Base-by-base conservation (phyloP, 805 yeast genomes). In the Monosporozyma solicola region DNA sequence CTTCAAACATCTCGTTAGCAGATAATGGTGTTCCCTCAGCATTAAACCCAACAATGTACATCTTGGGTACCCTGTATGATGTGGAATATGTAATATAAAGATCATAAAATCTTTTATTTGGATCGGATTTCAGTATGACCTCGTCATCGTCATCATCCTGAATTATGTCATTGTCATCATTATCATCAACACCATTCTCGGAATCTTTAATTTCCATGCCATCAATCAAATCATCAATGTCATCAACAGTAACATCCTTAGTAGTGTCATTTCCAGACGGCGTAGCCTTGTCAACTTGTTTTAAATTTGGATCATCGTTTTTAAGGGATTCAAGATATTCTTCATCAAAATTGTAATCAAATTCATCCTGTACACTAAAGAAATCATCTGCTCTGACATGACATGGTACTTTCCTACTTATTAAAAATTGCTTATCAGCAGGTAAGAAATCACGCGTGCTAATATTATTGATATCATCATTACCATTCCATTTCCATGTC, bases 1-100 rank as follows among this genome's bases (percentile, higher is more conserved):
- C 99, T 65, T 92, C 95, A 71, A 91, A 90, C 98, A 94, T 94
- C 62, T 86, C 84, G 35, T 82, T 76, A 1, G 98, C 97, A 33
- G 86, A 74, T 41, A 94, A 72, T 2, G 98, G 99, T 15, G 83
- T 77, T 0, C 99, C 98, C 55, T 85, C 80, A 10, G 83, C 75
- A 63, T 82, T 83, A 72, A 82, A 94, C 0, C 99, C 99, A 13
- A 88, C 89, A 44, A 94, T 72, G 64, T 90, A 94, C 79, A 95
- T 77, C 72, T 94, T 90, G 31, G 99, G 99, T 5, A 94, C 99
- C 46, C 98, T 77, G 66, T 94, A 94, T 0, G 96, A 86, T 0
- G 99, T 92, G 10, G 96, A 88, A 68, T 94, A 94, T 3, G 95
- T 81, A 61, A 94, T 90, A 73, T 85, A 94, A 49, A 94, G 72